These are phyloP conservation scores for Sedum album DNA, from an alignment of 164 flowering plant species.

Conservation along the genomic window DNA sequence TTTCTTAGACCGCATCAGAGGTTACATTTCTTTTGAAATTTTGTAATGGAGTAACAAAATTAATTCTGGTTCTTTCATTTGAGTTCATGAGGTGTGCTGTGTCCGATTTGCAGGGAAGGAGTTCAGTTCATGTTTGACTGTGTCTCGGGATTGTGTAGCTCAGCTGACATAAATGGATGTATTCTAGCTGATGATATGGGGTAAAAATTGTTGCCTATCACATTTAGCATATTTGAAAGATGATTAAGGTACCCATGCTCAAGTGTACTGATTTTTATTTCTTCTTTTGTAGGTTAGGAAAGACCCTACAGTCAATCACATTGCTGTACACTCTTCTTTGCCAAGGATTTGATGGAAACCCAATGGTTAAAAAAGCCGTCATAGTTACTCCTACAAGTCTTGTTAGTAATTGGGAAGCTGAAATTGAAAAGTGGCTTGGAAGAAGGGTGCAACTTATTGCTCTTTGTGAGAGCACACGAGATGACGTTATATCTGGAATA, in stretches of 20 bases:
- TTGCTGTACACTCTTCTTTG: slow-evolving; percentile 83
- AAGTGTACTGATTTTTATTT: slow-evolving; percentile 2
- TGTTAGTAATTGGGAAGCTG: slow-evolving; percentile 97
- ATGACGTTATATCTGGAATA: slow-evolving; percentile 81
- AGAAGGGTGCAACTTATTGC: slow-evolving; percentile 77
- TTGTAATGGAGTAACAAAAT: neutral
- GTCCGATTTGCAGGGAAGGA: slow-evolving; percentile 70
- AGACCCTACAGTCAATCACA: slow-evolving; percentile 94
- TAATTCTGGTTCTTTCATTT: slow-evolving; percentile 1
- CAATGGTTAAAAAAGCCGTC: slow-evolving; percentile 86
- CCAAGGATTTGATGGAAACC: slow-evolving; percentile 95
- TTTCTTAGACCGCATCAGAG: slow-evolving; percentile 99
- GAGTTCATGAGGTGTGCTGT: neutral
- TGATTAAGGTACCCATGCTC: neutral
- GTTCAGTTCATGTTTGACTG: slow-evolving; percentile 98
- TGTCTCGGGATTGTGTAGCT: slow-evolving; percentile 55
- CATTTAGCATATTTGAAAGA: neutral
- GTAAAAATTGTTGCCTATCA: slow-evolving; percentile 27
- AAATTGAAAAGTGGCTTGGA: slow-evolving; percentile 92
- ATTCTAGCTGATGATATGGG: slow-evolving; percentile 99
- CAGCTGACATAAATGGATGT: slow-evolving; percentile 64
- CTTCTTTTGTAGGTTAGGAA: slow-evolving; percentile 67
- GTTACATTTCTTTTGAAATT: slow-evolving; percentile 21
- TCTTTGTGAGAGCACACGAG: slow-evolving; percentile 86
- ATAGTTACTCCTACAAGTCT: slow-evolving; percentile 97